Evolutionary conservation across 2,329 filamentous ascomycete genomes (phyloP).

Genomic region (Chrysoporthe austroafricana): DNA sequence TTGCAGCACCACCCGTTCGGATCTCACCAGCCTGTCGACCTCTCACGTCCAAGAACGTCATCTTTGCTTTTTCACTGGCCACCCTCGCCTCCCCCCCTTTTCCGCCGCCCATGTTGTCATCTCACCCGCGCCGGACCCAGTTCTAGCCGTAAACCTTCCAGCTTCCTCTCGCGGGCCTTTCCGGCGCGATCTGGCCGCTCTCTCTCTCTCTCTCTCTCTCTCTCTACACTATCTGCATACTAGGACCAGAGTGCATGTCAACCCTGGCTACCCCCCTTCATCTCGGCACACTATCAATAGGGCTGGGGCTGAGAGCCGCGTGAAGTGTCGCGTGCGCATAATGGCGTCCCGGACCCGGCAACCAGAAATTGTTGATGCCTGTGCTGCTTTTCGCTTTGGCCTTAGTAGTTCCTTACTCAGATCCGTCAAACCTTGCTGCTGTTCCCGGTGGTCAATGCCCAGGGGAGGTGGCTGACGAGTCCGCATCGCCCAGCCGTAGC

Average conservation of each 20-base stretch:
- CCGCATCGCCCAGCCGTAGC: not conserved
- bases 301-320: constrained; percentile 10
- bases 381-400: not conserved
- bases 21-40: constrained; percentile 9
- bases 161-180: not conserved
- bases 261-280: not conserved
- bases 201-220: too few species aligned
- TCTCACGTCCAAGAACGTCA: constrained; percentile 8
- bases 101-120: constrained; percentile 6
- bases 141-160: constrained; percentile 2
- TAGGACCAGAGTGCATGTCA: too few species aligned
- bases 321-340: constrained; percentile 7
- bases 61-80: constrained; percentile 11
- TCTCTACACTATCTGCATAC: too few species aligned
- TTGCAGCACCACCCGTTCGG: constrained; percentile 6
- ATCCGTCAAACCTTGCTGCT: not conserved
- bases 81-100: not conserved
- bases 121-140: constrained; percentile 15
- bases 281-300: not conserved
- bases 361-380: not conserved
- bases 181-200: not conserved
- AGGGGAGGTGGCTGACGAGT: not conserved
- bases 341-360: constrained; percentile 1
- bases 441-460: not conserved
- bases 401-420: not conserved